Conservation (phyloP, 108 stramenopile genomes). For the Conticribra weissflogii region DNA sequence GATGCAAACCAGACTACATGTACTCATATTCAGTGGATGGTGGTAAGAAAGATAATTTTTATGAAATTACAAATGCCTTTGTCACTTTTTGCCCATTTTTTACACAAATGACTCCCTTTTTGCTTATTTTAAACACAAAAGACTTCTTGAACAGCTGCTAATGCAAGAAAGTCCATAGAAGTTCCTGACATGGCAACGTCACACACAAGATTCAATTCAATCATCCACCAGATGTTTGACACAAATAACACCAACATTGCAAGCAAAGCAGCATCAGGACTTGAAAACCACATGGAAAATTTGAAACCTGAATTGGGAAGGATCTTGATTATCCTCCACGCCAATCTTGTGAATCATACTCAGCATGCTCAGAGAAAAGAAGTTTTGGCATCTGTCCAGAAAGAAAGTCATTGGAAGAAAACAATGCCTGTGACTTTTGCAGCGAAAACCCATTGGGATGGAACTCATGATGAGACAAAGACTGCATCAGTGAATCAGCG, state of each 20-base stretch:
- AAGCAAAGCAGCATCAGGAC: background rate
- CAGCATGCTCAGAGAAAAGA: background rate
- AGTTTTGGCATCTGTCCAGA: background rate
- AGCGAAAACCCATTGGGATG: background rate
- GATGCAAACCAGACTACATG: too few species aligned
- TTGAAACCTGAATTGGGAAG: background rate
- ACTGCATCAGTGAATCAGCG: background rate
- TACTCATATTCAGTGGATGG: too few species aligned
- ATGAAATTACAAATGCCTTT: too few species aligned
- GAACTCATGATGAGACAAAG: background rate
- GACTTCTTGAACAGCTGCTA: too few species aligned
- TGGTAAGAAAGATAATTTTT: too few species aligned
- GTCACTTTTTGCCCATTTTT: too few species aligned
- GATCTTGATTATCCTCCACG: background rate
- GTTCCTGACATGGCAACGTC: background rate
- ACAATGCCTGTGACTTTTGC: background rate
- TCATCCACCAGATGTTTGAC: background rate
- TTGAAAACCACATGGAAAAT: background rate
- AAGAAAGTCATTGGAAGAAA: background rate
- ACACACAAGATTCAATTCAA: background rate
- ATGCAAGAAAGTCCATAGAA: background rate
- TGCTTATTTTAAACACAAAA: too few species aligned
- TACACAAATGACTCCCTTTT: too few species aligned
- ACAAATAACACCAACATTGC: background rate
- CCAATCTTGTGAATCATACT: background rate